These are phyloP conservation scores for Pyricularia pennisetigena DNA, from an alignment of 2,329 filamentous ascomycete species.

Conservation along the genomic window DNA sequence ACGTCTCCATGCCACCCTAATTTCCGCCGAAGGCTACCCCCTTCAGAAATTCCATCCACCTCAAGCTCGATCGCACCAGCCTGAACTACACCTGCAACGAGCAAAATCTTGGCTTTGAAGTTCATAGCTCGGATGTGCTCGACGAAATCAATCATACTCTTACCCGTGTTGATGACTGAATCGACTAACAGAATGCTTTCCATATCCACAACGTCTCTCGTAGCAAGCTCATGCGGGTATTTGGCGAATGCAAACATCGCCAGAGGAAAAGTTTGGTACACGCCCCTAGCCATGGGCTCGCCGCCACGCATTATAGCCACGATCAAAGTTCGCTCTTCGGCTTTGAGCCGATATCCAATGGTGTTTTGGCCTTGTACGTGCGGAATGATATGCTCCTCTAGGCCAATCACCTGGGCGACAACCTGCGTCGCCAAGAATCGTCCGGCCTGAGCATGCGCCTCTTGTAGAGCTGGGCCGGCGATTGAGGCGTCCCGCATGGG, in stretches of 20 bases:
- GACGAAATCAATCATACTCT: background rate
- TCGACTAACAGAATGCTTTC: background rate
- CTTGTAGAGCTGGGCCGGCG: conserved; percentile 32
- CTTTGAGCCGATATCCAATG: too few relatives aligned
- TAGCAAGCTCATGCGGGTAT: background rate
- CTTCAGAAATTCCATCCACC: too few relatives aligned
- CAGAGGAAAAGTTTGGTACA: background rate
- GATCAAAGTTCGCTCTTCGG: background rate
- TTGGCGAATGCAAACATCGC: background rate
- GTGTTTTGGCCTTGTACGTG: conserved; percentile 33
- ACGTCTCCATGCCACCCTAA: too few relatives aligned
- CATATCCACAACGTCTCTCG: too few relatives aligned
- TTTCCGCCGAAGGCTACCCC: too few relatives aligned
- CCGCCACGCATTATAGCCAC: background rate
- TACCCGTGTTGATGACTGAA: background rate
- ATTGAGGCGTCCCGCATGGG: conserved; percentile 39
- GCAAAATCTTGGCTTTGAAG: background rate
- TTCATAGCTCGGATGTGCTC: background rate
- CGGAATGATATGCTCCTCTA: conserved; percentile 35
- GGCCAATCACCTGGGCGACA: conserved; percentile 34
- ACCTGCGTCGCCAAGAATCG: conserved; percentile 42
- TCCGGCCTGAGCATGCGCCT: conserved; percentile 38
- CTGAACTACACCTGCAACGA: too few relatives aligned
- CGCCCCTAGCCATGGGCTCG: background rate
- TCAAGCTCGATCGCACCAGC: too few relatives aligned